Evolutionary conservation across 208 protist genomes (phyloP).

Genomic region (Acanthamoeba royreba): DNA sequence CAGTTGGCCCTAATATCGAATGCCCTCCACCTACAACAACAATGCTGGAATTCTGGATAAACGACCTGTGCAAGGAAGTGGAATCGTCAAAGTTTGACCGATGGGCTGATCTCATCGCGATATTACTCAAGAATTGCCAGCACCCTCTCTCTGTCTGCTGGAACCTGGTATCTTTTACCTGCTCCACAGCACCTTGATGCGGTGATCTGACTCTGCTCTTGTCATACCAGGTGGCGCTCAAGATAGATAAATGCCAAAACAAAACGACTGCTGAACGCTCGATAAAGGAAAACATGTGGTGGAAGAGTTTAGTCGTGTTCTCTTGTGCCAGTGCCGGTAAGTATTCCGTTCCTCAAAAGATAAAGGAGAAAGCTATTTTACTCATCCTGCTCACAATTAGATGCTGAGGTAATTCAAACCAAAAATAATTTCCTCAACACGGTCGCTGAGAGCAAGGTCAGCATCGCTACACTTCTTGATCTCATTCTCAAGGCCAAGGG

Average conservation of each 20-base stretch:
- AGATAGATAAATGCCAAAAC: not conserved
- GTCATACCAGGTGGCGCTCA: not conserved
- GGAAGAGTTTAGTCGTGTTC: constrained; percentile 28
- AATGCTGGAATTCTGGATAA: constrained; percentile 10
- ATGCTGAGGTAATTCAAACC: not conserved
- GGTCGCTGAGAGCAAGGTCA: not conserved
- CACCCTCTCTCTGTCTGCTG: constrained; percentile 33
- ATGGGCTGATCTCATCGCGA: not conserved
- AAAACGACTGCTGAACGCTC: not conserved
- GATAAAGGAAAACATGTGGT: constrained; percentile 44
- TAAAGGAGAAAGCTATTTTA: not conserved
- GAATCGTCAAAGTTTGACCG: not conserved
- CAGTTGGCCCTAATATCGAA: not conserved
- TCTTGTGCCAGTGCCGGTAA: constrained; percentile 13
- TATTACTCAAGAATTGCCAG: not conserved
- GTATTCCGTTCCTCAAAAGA: not conserved
- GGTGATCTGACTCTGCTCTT: not conserved
- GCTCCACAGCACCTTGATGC: not conserved
- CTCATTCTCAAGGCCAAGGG: constrained; percentile 30
- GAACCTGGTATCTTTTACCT: not conserved
- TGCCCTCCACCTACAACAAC: not conserved
- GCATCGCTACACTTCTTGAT: not conserved
- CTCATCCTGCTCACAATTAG: not conserved
- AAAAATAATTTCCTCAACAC: constrained; percentile 45
- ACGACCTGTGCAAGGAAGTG: constrained; percentile 8